phyloP scores from a whole-genome alignment of 345 rosid genomes.

The Camelina sativa region DNA sequence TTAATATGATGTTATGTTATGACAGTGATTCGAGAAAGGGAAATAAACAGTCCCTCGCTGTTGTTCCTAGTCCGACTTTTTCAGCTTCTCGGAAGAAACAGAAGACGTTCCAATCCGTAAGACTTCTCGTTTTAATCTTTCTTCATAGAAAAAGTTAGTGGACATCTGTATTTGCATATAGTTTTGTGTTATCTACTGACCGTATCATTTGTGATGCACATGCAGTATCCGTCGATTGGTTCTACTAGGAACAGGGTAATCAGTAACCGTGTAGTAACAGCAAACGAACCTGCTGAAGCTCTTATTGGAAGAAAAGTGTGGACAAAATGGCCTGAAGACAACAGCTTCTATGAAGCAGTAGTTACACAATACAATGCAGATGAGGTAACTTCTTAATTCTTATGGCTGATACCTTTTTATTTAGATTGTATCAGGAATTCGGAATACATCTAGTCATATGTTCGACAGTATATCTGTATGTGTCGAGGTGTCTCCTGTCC shows the following conservation, averaged over 20 bases:
- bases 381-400: constrained; percentile 54
- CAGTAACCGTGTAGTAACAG: constrained; percentile 50
- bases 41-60: constrained; percentile 52
- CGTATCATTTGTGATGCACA: constrained; percentile 45
- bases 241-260: constrained; percentile 59
- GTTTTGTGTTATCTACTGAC: constrained; percentile 47
- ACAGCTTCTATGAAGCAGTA: constrained; percentile 86
- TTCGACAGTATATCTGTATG: constrained; percentile 1
- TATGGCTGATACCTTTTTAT: not conserved
- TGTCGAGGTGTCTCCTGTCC: constrained; percentile 9
- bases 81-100: constrained; percentile 87
- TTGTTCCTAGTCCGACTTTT: constrained; percentile 68
- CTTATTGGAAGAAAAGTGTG: constrained; percentile 80
- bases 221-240: constrained; percentile 62
- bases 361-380: constrained; percentile 69
- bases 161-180: not conserved
- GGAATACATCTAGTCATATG: not conserved
- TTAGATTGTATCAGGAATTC: not conserved
- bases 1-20: constrained; percentile 20
- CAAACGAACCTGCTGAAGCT: constrained; percentile 60
- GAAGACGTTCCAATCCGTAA: constrained; percentile 73
- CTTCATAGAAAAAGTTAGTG: not conserved
- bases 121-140: constrained; percentile 27
- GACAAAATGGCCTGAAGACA: constrained; percentile 98
- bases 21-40: constrained; percentile 87